A percentile compares a stretch with the other conserved stretches of the same genome.
These are phyloP conservation scores for Penicillium paxilli DNA, from an alignment of 495 filamentous ascomycete species.

Conservation along the genomic window DNA sequence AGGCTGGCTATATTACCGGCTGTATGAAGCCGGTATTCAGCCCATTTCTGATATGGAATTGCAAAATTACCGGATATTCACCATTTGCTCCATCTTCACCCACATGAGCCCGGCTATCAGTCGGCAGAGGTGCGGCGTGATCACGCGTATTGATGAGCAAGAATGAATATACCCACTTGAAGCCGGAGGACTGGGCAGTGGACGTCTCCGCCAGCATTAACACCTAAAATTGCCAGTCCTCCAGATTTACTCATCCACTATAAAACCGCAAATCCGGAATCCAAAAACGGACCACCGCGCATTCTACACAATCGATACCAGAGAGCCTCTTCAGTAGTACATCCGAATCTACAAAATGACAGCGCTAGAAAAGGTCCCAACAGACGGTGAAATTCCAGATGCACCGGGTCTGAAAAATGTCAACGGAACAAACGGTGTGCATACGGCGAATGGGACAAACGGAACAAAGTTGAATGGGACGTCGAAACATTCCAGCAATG, in stretches of 20 bases:
- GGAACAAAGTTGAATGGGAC: background rate
- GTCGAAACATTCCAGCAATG: background rate
- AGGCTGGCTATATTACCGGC: background rate
- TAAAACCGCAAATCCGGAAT: too few species aligned
- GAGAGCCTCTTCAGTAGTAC: too few species aligned
- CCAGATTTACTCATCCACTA: background rate
- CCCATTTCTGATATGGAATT: too few species aligned
- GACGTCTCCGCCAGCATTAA: too few species aligned
- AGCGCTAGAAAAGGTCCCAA: background rate
- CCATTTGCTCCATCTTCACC: too few species aligned
- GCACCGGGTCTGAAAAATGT: background rate
- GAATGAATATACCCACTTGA: background rate
- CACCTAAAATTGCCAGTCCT: too few species aligned
- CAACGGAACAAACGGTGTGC: background rate
- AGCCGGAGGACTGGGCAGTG: background rate
- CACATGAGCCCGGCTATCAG: background rate
- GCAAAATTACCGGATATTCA: too few species aligned
- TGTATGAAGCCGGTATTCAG: conserved; percentile 10
- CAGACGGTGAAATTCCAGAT: background rate
- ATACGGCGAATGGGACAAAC: background rate
- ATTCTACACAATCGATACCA: too few species aligned
- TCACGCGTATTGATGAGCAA: too few species aligned
- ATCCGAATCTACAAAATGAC: conserved; percentile 1
- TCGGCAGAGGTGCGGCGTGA: too few species aligned
- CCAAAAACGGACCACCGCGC: too few species aligned